A percentile compares a stretch with the other conserved stretches of the same genome.
These are phyloP conservation scores for Hymenoscyphus albidus DNA, from an alignment of 2,329 filamentous ascomycete species.

Conservation along the genomic window DNA sequence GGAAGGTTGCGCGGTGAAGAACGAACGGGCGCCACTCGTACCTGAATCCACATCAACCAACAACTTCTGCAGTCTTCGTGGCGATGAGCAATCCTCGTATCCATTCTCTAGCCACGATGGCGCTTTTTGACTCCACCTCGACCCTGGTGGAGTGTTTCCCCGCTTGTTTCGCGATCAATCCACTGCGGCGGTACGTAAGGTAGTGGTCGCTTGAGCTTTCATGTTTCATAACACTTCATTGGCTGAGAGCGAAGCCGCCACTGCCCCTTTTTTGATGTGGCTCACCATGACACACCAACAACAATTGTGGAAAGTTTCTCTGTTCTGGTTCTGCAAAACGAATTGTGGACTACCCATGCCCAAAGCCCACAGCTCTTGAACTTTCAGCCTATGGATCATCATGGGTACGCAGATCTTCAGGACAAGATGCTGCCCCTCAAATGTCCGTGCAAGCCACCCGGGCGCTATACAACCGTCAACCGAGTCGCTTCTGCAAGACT, in stretches of 20 bases:
- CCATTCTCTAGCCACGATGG: not conserved
- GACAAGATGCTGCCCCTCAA: not conserved
- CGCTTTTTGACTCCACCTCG: too few species aligned
- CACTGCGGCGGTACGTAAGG: not conserved
- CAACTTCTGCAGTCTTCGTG: too few species aligned
- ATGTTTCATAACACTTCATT: slow-evolving; percentile 7
- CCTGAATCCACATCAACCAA: too few species aligned
- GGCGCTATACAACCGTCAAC: not conserved
- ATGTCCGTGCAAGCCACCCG: not conserved
- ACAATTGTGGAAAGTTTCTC: not conserved
- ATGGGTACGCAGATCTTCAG: not conserved
- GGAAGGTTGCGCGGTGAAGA: too few species aligned
- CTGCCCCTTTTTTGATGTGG: not conserved
- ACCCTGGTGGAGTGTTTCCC: too few species aligned
- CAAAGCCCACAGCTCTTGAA: not conserved
- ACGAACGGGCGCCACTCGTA: too few species aligned
- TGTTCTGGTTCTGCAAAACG: not conserved
- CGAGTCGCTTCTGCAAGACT: not conserved
- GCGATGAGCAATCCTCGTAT: too few species aligned
- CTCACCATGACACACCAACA: not conserved
- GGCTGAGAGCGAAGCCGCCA: slow-evolving; percentile 5
- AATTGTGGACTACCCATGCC: not conserved
- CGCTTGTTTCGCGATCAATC: not conserved
- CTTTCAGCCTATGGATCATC: not conserved
- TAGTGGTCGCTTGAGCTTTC: slow-evolving; percentile 6